Base-by-base conservation (phyloP, 2,329 filamentous ascomycete species). In the Curvularia spicifera region DNA sequence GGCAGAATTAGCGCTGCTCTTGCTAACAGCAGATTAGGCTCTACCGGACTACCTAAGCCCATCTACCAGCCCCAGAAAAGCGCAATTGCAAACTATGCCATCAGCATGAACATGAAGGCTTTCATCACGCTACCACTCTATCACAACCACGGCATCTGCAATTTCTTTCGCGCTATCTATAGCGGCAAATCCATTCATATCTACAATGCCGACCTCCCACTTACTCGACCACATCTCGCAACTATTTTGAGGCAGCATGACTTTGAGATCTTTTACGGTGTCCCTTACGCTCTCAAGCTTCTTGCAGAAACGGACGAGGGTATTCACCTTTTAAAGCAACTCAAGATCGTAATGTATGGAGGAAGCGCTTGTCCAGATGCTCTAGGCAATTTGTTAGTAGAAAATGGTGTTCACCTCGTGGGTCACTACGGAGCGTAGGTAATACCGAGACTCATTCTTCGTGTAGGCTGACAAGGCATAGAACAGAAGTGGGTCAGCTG, bases 281-380 rank as follows among this genome's bases (percentile, higher is more conserved):
- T 90, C 0, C 87, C 88, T 0, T 90, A 89, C 63, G 83, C 85
- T 0, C 73, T 90, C 13, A 89, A 89, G 66, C 74, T 90, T 0
- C 78, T 90, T 3, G 81, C 83, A 0, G 88, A 90, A 69, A 81
- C 81, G 0, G 76, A 83, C 0, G 80, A 82, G 24, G 87, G 87
- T 0, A 78, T 87, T n/a, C 67, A 76, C 1, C 74, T 78, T 1
- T 70, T 88, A 22, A 71, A 73, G 2, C 72, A 76, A 40, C 76
- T 82, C n/a, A 82, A 85, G 65, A 68, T 84, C 3, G 85, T 87
- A 13, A 79, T 85, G 65, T 87, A 83, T 60, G 85, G 83, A 1
- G 86, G 86, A 1, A 84, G 82, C 8, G 78, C 81, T 5, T 87
- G 84, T 63, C 86, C 86, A 0, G 85, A 88, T 62, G 81, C 82